phyloP scores from a whole-genome alignment of 164 flowering plant genomes.

The Akebia trifoliata region DNA sequence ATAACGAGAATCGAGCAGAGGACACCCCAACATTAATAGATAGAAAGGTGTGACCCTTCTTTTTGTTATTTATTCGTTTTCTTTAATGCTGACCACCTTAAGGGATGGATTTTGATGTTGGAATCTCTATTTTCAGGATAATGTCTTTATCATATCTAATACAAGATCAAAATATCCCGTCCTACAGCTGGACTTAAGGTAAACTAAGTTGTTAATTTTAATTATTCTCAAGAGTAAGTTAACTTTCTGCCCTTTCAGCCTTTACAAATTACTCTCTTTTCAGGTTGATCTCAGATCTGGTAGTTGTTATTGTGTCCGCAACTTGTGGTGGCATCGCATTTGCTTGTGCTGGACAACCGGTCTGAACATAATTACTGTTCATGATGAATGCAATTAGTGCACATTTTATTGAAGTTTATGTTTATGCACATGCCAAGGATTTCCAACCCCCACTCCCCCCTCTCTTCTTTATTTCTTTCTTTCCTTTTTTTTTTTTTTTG shows the following conservation, averaged over 20 bases:
- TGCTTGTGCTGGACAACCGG: slow-evolving; percentile 99
- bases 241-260: slow-evolving; percentile 8
- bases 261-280: slow-evolving; percentile 12
- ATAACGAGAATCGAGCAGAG: slow-evolving; percentile 75
- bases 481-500: background rate
- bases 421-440: slow-evolving; percentile 1
- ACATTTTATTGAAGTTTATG: slow-evolving; percentile 6
- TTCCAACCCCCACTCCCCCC: no score
- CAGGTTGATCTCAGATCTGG: slow-evolving; percentile 92
- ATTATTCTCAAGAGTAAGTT: background rate
- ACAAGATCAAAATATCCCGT: slow-evolving; percentile 84
- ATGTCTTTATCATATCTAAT: slow-evolving; percentile 91
- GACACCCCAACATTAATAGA: slow-evolving; percentile 89
- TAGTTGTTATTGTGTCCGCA: slow-evolving; percentile 92
- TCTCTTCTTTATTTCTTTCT: no score
- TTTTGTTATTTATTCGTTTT: background rate
- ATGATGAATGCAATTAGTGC: slow-evolving; percentile 11
- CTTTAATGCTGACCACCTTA: background rate
- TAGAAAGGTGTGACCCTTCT: slow-evolving; percentile 48
- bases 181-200: slow-evolving; percentile 83
- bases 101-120: slow-evolving; percentile 6
- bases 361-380: slow-evolving; percentile 26
- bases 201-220: slow-evolving; percentile 2
- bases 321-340: slow-evolving; percentile 98
- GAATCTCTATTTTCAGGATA: slow-evolving; percentile 53